Conservation (phyloP, 2,329 filamentous ascomycete genomes). For the Aspergillus glaucus region DNA sequence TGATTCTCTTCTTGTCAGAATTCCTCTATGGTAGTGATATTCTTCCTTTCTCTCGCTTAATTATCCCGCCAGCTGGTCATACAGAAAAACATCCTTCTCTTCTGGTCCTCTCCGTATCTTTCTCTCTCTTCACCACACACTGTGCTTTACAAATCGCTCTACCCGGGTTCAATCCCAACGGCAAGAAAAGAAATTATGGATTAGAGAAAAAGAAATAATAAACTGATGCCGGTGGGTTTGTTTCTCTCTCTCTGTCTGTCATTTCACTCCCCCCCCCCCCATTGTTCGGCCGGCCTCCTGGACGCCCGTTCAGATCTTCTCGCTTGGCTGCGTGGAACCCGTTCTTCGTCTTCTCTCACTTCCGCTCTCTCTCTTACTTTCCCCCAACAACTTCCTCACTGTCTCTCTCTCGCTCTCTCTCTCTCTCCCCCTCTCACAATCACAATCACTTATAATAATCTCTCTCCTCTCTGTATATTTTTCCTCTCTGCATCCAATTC, state of each 20-base stretch:
- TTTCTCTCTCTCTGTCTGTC: background rate
- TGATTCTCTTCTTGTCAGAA: background rate
- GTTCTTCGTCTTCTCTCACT: no score
- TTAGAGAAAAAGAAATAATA: background rate
- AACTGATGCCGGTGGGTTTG: constrained; percentile 24
- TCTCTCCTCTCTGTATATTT: background rate
- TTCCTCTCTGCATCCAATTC: constrained; percentile 3
- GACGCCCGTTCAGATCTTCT: background rate
- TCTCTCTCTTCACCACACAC: constrained; percentile 3
- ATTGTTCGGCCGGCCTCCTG: constrained; percentile 3
- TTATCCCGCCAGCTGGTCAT: no score
- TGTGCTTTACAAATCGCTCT: background rate
- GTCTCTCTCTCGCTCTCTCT: background rate
- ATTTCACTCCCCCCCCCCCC: constrained; percentile 1
- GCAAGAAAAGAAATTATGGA: background rate
- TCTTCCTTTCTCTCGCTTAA: background rate
- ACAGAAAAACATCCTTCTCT: background rate
- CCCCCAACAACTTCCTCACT: background rate
- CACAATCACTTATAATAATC: background rate
- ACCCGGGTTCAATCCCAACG: background rate
- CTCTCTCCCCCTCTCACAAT: background rate
- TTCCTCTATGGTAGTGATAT: background rate
- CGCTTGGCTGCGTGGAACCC: background rate
- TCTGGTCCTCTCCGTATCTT: constrained; percentile 4
- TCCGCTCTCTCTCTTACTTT: no score